Evolutionary conservation across 2,329 filamentous ascomycete genomes (phyloP).

Genomic region (Pseudocercospora fijiensis): DNA sequence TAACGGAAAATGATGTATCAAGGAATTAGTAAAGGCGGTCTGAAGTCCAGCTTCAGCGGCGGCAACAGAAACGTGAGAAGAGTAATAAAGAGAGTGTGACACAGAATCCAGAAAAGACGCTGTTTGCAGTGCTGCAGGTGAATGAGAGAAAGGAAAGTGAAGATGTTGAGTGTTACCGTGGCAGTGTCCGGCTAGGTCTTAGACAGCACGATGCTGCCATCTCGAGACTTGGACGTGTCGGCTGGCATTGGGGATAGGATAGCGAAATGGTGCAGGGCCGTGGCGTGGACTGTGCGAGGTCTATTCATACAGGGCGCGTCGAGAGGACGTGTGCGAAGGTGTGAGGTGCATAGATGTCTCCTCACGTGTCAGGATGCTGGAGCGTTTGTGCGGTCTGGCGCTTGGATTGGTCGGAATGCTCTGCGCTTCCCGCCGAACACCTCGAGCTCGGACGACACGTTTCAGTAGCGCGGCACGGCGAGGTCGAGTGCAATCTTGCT

Average conservation of each 20-base stretch:
- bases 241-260: slow-evolving; percentile 3
- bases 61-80: slow-evolving; percentile 18
- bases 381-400: neutral
- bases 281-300: slow-evolving; percentile 27
- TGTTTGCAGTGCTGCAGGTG: neutral
- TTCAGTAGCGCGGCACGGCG: neutral
- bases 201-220: neutral
- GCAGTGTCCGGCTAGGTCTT: slow-evolving; percentile 3
- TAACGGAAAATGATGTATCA: slow-evolving; percentile 3
- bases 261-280: neutral
- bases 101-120: slow-evolving; percentile 16
- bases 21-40: slow-evolving; percentile 21
- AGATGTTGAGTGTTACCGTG: slow-evolving; percentile 6
- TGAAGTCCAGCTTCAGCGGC: slow-evolving; percentile 33
- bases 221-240: neutral
- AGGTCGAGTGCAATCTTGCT: neutral
- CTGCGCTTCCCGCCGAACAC: slow-evolving; percentile 6
- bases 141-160: slow-evolving; percentile 2
- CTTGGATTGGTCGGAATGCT: slow-evolving; percentile 7
- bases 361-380: neutral
- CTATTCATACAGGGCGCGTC: slow-evolving; percentile 28
- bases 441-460: slow-evolving; percentile 2
- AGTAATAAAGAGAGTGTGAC: slow-evolving; percentile 20
- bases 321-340: slow-evolving; percentile 15
- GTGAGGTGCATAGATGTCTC: slow-evolving; percentile 18